These are phyloP conservation scores for Piromyces sp. DNA, from an alignment of 192 early-diverging fungal genomes.

Conservation along the genomic window DNA sequence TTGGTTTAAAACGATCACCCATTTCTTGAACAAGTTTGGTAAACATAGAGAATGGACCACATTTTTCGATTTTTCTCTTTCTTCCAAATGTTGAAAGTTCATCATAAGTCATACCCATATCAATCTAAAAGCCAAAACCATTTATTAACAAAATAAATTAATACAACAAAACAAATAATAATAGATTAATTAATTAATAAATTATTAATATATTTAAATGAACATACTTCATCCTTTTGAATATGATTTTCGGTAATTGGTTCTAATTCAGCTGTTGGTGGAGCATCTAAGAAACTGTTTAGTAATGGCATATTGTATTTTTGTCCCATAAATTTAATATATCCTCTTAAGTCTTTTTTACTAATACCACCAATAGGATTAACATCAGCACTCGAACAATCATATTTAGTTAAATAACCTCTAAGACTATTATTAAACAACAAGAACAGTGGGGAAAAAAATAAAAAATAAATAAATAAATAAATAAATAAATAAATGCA, in stretches of 20 bases:
- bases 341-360: conserved; percentile 71
- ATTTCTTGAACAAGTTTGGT: conserved; percentile 67
- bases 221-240: conserved; percentile 66
- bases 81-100: conserved; percentile 83
- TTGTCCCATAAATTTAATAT: conserved; percentile 50
- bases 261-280: conserved; percentile 90
- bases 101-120: conserved; percentile 97
- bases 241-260: conserved; percentile 65
- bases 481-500: no score
- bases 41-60: conserved; percentile 93
- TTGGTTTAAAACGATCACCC: conserved; percentile 37
- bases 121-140: conserved; percentile 14
- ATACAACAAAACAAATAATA: no score
- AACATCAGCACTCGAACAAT: conserved; percentile 90
- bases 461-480: no score
- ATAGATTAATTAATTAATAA: background rate
- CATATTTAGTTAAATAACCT: conserved; percentile 97
- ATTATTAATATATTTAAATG: no score
- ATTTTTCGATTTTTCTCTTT: conserved; percentile 67
- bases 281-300: conserved; percentile 59
- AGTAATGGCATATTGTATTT: conserved; percentile 35
- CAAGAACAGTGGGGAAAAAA: no score
- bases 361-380: conserved; percentile 93
- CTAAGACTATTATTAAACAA: conserved; percentile 49
- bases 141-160: background rate